These are phyloP conservation scores for Russula earlei DNA, from an alignment of 768 basidiomycete species.

Conservation along the genomic window DNA sequence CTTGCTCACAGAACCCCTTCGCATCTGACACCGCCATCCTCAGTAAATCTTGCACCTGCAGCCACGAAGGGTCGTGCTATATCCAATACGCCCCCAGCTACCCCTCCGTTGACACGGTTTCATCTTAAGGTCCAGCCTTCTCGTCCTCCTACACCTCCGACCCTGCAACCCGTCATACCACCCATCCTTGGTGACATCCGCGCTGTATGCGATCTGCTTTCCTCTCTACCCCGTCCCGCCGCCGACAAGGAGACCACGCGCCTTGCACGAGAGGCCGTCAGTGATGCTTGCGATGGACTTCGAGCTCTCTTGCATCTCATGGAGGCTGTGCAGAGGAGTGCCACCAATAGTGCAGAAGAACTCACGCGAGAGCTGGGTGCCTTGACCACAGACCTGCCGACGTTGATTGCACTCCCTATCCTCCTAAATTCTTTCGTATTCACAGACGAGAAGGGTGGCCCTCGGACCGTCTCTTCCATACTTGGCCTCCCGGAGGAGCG, in stretches of 20 bases:
- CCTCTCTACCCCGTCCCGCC: constrained; percentile 49
- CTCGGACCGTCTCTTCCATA: constrained; percentile 41
- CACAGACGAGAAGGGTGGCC: constrained; percentile 21
- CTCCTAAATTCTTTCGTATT: constrained; percentile 41
- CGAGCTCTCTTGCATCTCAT: constrained; percentile 47
- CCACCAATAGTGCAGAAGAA: constrained; percentile 19
- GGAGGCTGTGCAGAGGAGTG: constrained; percentile 29
- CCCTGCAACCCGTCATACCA: constrained; percentile 25
- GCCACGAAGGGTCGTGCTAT: constrained; percentile 24
- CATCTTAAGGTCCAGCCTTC: constrained; percentile 57
- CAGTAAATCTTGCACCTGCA: constrained; percentile 26
- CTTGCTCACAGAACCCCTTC: constrained; percentile 47
- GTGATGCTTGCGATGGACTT: constrained; percentile 65
- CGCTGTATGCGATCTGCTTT: constrained; percentile 52
- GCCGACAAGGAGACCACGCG: constrained; percentile 38
- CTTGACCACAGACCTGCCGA: constrained; percentile 57
- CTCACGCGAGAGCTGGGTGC: constrained; percentile 36
- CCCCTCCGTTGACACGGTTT: constrained; percentile 52
- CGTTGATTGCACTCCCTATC: constrained; percentile 64
- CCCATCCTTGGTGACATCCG: constrained; percentile 49
- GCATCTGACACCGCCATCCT: constrained; percentile 33
- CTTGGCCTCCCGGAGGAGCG: constrained; percentile 50
- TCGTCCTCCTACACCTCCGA: constrained; percentile 56
- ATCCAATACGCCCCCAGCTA: constrained; percentile 41
- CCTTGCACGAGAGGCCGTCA: constrained; percentile 71